Evolutionary conservation across 495 filamentous ascomycete genomes (phyloP), one percentile per base, ranked within the genome.

Genomic region (Parathielavia hyrcaniae): DNA sequence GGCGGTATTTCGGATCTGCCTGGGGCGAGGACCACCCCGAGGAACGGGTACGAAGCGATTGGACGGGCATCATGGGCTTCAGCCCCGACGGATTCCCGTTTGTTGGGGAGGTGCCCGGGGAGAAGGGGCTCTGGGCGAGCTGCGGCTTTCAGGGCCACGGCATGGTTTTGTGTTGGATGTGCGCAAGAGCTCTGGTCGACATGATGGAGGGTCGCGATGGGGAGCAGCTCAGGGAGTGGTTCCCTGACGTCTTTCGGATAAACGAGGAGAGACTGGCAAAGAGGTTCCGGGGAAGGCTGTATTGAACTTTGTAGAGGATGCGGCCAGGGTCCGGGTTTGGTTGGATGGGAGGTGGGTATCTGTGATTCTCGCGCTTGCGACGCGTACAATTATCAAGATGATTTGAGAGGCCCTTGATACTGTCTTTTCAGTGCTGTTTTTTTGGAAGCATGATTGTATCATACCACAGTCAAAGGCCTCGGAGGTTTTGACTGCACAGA

Each of bases 31-130:
- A 86, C 56, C 66, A 83, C 57, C 68, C 70, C 4, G 74, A 76
- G 5, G 82, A 78, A 12, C 76, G 83, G 43, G 73, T 89, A 48
- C 75, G 82, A 30, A 73, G 71, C 49, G 75, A 80, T 58, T 86
- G 83, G 83, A 83, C 78, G 12, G 83, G 83, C 0, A 82, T 84
- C 39, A 86, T 85, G 82, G 82, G 81, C 1, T 77, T 74, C 23
- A 78, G 71, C 17, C 73, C 76, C 1, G 81, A 85, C 60, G 81
- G 77, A 12, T 71, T 79, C 22, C 83, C 83, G 0, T 77, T 82
- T 58, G 78, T 86, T 7, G 77, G 78, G 10, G 67, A 76, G 64
- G 64, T 81, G 52, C 72, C 69, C 1, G 68, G 64, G 0, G 67
- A 71, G 47, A 63, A 71, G 39, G 73, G 71, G 3, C 53, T 83